Percentiles rank a stretch among this genome's conserved stretches.
Evolutionary conservation across 2,329 filamentous ascomycete species (phyloP).

Genomic region (Teratosphaeria gauchensis): DNA sequence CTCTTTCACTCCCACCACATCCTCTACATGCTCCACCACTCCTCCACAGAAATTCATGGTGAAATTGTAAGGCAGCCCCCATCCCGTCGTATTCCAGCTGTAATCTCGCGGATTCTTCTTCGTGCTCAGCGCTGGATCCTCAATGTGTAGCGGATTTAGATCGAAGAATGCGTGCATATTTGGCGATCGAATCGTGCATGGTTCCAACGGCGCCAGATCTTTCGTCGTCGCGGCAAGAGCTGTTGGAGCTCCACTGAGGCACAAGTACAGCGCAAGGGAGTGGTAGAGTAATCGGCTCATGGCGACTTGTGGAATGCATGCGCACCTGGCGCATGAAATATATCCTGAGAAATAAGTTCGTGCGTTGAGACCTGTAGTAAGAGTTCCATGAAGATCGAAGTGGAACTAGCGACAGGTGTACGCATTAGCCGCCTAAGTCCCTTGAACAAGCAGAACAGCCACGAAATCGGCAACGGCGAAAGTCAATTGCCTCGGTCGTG

Average conservation of each 20-base stretch:
- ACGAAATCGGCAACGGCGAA: not conserved
- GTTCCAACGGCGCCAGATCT: slow-evolving; percentile 33
- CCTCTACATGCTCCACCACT: slow-evolving; percentile 51
- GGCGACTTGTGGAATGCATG: not conserved
- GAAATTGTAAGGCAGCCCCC: slow-evolving; percentile 72
- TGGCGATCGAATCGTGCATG: slow-evolving; percentile 54
- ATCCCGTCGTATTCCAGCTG: slow-evolving; percentile 57
- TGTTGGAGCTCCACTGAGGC: slow-evolving; percentile 14
- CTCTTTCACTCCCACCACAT: slow-evolving; percentile 54
- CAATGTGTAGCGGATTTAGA: slow-evolving; percentile 47
- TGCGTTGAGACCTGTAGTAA: not conserved
- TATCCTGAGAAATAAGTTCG: not conserved
- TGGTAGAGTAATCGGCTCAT: slow-evolving; percentile 26
- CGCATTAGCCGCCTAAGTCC: not conserved
- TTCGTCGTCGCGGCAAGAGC: slow-evolving; percentile 27
- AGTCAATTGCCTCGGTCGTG: not conserved
- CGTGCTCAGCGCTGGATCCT: slow-evolving; percentile 36
- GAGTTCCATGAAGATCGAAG: not conserved
- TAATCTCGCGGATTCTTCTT: slow-evolving; percentile 47
- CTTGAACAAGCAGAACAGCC: not conserved
- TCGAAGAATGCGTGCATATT: slow-evolving; percentile 56
- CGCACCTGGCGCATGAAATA: not conserved
- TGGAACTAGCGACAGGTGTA: not conserved
- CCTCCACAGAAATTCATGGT: slow-evolving; percentile 73
- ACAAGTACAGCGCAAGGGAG: slow-evolving; percentile 24